Evolutionary conservation across 202 grass and related monocot species (phyloP), one percentile per base, ranked within the genome.

Genomic region (Elaeis oleifera): DNA sequence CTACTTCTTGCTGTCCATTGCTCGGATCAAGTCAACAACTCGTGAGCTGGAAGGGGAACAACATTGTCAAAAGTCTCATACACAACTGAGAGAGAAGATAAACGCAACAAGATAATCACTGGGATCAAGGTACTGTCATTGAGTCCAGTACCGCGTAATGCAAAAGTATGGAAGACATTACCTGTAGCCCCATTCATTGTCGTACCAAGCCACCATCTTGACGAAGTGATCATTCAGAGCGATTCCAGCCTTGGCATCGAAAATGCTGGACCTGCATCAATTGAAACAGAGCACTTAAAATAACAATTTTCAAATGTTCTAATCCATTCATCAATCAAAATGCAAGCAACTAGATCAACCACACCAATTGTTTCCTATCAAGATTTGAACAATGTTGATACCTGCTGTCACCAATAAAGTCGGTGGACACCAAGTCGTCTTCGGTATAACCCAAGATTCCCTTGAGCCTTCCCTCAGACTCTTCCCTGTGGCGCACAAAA

Each of bases 121-220:
- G 36, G 9, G 9, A 39, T 39, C 8, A 9, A 44, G 8, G 9
- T 44, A 0, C 36, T 3, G 36, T 36, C 36, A 44, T 44, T 44
- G 1, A 2, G 11, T 44, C 36, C 2, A 3, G 11, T 44, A 44
- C 36, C 36, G 11, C 36, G 1, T 13, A 44, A 44, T 44, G 36
- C 7, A 3, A 13, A 44, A 14, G 36, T 3, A 9, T 44, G 3
- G 36, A 44, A 13, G 36, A 14, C 8, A 5, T 52, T 84, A 89
- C 85, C 85, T 89, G 68, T 95, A 95, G 58, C 90, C 90, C 90
- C 90, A 95, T 49, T 90, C 90, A 2, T 95, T 95, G 71, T 95
- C 90, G 0, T 90, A 95, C 90, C 90, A 95, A 8, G 86, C 62
- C 18, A 95, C 83, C 0, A 95, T 75, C 80, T 95, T 90, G 32